Evolutionary conservation across 2,329 filamentous ascomycete genomes (phyloP), one percentile per base, ranked within the genome.

Genomic region (Ascochyta clinopodiicola): DNA sequence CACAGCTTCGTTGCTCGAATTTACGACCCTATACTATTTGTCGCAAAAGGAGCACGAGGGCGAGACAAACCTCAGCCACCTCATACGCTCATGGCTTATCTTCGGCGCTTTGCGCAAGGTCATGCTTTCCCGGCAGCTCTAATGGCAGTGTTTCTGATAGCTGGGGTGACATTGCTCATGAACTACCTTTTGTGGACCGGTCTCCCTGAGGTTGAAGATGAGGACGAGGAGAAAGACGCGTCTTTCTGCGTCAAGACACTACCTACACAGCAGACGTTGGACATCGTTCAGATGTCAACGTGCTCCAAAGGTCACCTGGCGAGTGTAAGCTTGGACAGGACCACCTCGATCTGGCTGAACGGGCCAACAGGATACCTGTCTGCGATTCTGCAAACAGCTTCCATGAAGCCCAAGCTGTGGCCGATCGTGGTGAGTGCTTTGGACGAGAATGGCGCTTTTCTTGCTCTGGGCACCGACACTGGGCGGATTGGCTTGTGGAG

Each of bases 101-200:
- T 82, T 15, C 74, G 73, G 12, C 74, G 72, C 31, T 75, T 81
- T 51, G 75, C 77, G 17, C 78, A 85, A 12, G 88, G 89, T 62
- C 89, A 93, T 68, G 89, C 93, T 62, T 80, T 86, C 38, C 82
- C 84, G 1, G 90, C 91, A 53, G 64, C 88, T 6, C 77, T 90
- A 7, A 83, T 85, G 12, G 78, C 91, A 3, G 72, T 91, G 0
- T 81, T 89, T 21, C 75, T 87, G 2, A 78, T 89, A 15, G 86
- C 86, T 8, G 84, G 84, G 17, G 83, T 93, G 24, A 86, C 86
- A 2, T 75, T 92, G 7, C 79, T 93, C 7, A 90, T 91, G 79
- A 91, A 88, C 59, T 90, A 89, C 64, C 79, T 94, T 6, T 78
- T 94, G 0, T 89, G 86, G 83, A 86, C 88, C 54, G 86, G 88